Evolutionary conservation across 805 yeast genomes (phyloP).

Genomic region (Sungouiella thailandica): DNA sequence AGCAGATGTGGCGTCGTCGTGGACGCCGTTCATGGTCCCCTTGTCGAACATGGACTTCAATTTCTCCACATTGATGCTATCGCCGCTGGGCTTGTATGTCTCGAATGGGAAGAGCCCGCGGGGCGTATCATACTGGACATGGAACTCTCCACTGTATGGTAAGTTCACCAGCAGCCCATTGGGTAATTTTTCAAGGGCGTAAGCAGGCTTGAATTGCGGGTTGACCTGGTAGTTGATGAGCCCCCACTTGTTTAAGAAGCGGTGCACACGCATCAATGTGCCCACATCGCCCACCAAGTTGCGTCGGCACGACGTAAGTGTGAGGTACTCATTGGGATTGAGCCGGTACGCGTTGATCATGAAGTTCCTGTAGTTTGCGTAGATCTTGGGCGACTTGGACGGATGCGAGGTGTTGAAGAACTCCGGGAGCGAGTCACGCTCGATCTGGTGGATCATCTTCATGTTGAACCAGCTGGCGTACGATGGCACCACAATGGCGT

Average conservation of each 20-base stretch:
- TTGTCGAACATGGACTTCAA: constrained; percentile 24
- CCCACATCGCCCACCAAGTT: constrained; percentile 91
- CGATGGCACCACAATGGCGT: constrained; percentile 80
- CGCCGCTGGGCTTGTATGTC: constrained; percentile 64
- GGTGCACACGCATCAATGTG: constrained; percentile 76
- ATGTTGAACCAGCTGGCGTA: constrained; percentile 83
- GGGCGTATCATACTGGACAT: constrained; percentile 81
- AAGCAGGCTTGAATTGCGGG: constrained; percentile 65
- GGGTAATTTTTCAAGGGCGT: constrained; percentile 47
- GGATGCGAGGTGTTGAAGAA: constrained; percentile 71
- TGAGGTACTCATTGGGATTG: constrained; percentile 84
- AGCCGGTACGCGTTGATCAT: constrained; percentile 83
- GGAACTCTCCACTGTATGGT: constrained; percentile 72
- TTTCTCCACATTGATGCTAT: constrained; percentile 38
- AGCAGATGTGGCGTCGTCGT: not conserved
- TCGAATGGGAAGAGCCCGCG: constrained; percentile 90
- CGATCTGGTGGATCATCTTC: constrained; percentile 68
- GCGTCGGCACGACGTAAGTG: constrained; percentile 87
- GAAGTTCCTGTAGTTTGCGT: constrained; percentile 79
- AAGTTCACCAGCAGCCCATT: constrained; percentile 45
- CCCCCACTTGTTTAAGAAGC: constrained; percentile 88
- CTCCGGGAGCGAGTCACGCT: constrained; percentile 80
- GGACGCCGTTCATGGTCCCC: not conserved
- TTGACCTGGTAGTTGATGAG: constrained; percentile 88
- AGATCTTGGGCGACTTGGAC: constrained; percentile 76